Evolutionary conservation across 2,329 filamentous ascomycete species (phyloP), one percentile per base, ranked within the genome.

Genomic region (Drechslerella coelobrocha): DNA sequence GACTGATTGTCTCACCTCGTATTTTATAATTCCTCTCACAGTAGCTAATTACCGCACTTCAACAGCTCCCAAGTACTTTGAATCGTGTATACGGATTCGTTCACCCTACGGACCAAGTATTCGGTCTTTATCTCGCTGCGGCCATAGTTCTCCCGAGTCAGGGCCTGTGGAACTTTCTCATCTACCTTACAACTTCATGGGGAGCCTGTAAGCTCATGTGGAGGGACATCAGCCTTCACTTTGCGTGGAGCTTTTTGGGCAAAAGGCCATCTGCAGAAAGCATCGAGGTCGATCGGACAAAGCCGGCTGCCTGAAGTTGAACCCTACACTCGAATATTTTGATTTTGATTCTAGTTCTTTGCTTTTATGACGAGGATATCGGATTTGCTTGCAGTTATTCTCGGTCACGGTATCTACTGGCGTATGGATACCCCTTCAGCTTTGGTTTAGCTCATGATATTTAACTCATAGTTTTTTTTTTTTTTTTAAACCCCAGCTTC

Each of bases 141-240:
- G 86, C 89, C 0, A 83, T 91, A 41, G 90, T 94, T 0, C 82
- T 95, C 7, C 90, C 91, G 0, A 82, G 92, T 0, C 91, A 95
- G 77, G 91, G 91, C 0, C 89, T 92, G 75, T 94, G 90, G 90
- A 95, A 95, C 77, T 85, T 87, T 17, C 78, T 89, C 65, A 91
- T 95, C 74, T 95, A 94, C 78, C 79, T 86, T 14, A 83, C 85
- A 9, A 91, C 89, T 0, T 90, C 88, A 4, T 85, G 86, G 82
- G 79, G 84, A 53, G 87, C 87, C 0, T 87, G 86, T 76, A 83
- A 83, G 76, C 78, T 79, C 29, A 78, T 86, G 26, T 79, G 77
- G 57, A 74, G 75, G 8, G 81, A 82, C 50, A 62, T 82, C n/a
- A 68, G 65, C 41, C 7, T 72, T 12, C 68, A 72, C 31, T 65